Evolutionary conservation across 116 monocot species (phyloP), one percentile per base, ranked within the genome.

Genomic region (Iris pallida): DNA sequence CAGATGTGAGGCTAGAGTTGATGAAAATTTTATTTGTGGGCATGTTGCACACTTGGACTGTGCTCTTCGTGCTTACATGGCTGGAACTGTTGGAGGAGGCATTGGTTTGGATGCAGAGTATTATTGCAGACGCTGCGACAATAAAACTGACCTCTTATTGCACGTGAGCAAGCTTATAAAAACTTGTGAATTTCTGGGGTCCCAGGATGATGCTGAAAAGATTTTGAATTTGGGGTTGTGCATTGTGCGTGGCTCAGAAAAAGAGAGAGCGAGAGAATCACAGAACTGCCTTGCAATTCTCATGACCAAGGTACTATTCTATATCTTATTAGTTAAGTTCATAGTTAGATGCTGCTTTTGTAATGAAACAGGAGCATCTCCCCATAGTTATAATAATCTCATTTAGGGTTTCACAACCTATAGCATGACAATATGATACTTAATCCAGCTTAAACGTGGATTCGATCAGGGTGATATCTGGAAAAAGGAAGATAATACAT

Each of bases 71-170:
- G 70, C 80, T 61, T 87, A 74, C 53, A 64, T 94, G 73, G 94
- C 87, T 62, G 90, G 94, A 20, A 89, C 84, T 48, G 87, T 94
- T 66, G 82, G 87, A 70, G 94, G 90, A 70, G 68, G 63, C 64
- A 82, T 94, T 72, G 68, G 64, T 66, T 80, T 94, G 69, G 87
- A 94, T 80, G 82, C 73, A 6, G 80, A 90, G 63, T 94, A 87
- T 72, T 94, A 77, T 66, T 94, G 94, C 56, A 80, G 90, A 66
- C 71, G 81, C 30, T 94, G 94, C 58, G 94, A 94, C 70, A 84
- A 79, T 60, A 94, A 74, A 77, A 76, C 72, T 46, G 87, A 94
- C 53, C 83, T 94, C 15, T 55, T 94, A 56, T 48, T 67, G 2
- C 84, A 90, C 75, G 75, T 90, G 46, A 20, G 14, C 0, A 75